phyloP scores from a whole-genome alignment of 192 early-diverging fungal genomes.

The Chytriomyces confervae region DNA sequence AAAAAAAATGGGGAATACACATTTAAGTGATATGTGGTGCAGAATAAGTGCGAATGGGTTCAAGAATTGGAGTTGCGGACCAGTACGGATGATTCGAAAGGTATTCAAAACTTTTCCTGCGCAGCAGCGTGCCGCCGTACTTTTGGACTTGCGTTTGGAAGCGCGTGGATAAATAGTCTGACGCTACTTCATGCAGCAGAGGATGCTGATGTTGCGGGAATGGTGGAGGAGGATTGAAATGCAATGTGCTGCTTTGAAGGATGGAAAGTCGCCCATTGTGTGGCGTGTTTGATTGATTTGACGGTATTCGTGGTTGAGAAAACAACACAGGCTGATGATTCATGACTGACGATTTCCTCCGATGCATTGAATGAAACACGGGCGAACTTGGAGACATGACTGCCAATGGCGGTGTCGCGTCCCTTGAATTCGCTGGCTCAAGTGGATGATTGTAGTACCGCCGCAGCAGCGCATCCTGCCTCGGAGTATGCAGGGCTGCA shows the following conservation, averaged over 20 bases:
- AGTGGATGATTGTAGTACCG: not conserved
- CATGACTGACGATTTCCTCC: no score
- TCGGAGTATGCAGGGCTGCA: not conserved
- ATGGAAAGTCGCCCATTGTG: not conserved
- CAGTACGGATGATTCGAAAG: not conserved
- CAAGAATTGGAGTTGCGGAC: not conserved
- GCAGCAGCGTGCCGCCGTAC: not conserved
- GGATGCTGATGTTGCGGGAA: not conserved
- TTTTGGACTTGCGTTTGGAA: not conserved
- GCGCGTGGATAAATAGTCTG: not conserved
- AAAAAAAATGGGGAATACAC: no score
- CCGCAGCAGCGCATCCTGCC: not conserved
- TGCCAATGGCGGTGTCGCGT: not conserved
- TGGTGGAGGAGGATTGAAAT: not conserved
- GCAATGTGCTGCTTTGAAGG: not conserved
- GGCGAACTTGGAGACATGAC: not conserved
- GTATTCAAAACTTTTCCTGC: not conserved
- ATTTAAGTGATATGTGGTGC: no score
- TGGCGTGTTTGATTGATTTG: not conserved
- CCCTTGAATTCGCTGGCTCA: not conserved
- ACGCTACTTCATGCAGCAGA: not conserved
- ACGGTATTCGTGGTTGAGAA: not conserved
- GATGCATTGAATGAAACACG: no score
- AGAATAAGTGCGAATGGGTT: not conserved
- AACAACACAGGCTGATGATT: not conserved